Percentiles rank a stretch among this genome's conserved stretches.
Evolutionary conservation across 179 eudicot species (phyloP).

Genomic region (Nepenthes alata): DNA sequence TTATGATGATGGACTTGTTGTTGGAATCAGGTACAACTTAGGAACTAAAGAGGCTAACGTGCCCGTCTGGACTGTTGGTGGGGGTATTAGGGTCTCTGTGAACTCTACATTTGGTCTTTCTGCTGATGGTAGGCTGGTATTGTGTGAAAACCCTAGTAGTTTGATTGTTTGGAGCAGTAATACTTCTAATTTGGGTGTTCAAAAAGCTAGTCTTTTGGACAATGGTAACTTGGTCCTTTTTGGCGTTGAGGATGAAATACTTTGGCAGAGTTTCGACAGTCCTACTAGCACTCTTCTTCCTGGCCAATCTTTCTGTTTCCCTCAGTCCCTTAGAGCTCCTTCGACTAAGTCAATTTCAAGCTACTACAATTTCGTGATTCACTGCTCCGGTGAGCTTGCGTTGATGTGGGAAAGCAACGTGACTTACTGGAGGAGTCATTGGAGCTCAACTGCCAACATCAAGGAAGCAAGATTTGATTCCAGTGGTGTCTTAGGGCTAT

Average conservation of each 20-base stretch:
- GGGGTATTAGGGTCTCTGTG: slow-evolving; percentile 40
- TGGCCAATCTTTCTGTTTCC: slow-evolving; percentile 37
- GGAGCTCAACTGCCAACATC: slow-evolving; percentile 10
- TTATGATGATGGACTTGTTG: slow-evolving; percentile 28
- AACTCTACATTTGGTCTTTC: slow-evolving; percentile 40
- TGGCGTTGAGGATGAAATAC: slow-evolving; percentile 15
- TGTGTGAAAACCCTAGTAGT: slow-evolving; percentile 30
- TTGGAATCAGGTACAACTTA: slow-evolving; percentile 47
- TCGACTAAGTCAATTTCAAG: slow-evolving; percentile 30
- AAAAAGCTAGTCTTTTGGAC: slow-evolving; percentile 41
- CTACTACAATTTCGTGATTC: slow-evolving; percentile 40
- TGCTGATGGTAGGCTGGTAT: slow-evolving; percentile 40
- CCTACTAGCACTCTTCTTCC: slow-evolving; percentile 49
- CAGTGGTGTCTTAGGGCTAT: slow-evolving; percentile 38
- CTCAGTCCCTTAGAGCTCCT: slow-evolving; percentile 51
- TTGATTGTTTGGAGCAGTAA: slow-evolving; percentile 46
- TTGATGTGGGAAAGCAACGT: slow-evolving; percentile 61
- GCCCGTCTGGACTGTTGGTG: slow-evolving; percentile 62
- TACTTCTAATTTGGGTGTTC: slow-evolving; percentile 39
- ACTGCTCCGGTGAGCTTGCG: slow-evolving; percentile 32
- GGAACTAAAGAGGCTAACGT: slow-evolving; percentile 27
- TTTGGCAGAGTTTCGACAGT: slow-evolving; percentile 54
- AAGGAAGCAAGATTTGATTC: slow-evolving; percentile 37
- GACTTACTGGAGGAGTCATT: slow-evolving; percentile 47
- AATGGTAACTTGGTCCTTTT: slow-evolving; percentile 47